Conservation (phyloP, 2,329 filamentous ascomycete species). For the Calonectria pseudoturangicola region DNA sequence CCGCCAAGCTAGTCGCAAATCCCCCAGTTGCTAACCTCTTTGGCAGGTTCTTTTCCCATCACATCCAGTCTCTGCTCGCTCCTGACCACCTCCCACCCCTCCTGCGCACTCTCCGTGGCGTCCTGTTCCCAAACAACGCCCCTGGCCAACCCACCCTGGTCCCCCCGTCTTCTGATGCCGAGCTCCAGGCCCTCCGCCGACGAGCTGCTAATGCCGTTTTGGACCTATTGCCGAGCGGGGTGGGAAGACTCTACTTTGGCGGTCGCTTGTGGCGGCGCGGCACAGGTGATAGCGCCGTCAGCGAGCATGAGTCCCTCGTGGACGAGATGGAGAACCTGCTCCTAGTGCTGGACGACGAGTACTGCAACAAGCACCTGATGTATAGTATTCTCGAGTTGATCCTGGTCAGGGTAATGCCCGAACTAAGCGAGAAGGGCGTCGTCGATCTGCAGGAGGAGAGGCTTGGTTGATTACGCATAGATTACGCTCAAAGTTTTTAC, state of each 20-base stretch:
- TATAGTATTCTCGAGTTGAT: slow-evolving; percentile 89
- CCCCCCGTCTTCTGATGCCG: slow-evolving; percentile 76
- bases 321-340: slow-evolving; percentile 80
- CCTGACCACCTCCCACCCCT: slow-evolving; percentile 78
- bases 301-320: slow-evolving; percentile 66
- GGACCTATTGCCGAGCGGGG: slow-evolving; percentile 67
- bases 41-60: slow-evolving; percentile 75
- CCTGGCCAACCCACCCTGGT: slow-evolving; percentile 78
- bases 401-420: slow-evolving; percentile 88
- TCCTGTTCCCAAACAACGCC: slow-evolving; percentile 90
- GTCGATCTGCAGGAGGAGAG: slow-evolving; percentile 84
- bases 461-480: slow-evolving; percentile 62
- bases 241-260: slow-evolving; percentile 72
- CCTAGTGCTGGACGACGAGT: slow-evolving; percentile 85
- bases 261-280: slow-evolving; percentile 58
- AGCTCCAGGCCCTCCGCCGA: slow-evolving; percentile 77
- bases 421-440: slow-evolving; percentile 83
- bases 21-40: slow-evolving; percentile 52
- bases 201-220: slow-evolving; percentile 78
- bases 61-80: slow-evolving; percentile 76
- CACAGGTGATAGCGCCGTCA: slow-evolving; percentile 48
- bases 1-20: slow-evolving; percentile 41
- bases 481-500: slow-evolving; percentile 19
- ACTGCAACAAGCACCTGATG: slow-evolving; percentile 94
- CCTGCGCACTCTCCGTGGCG: slow-evolving; percentile 82